Conservation (phyloP, 257 asterid genomes). For the Solanum commersonii region DNA sequence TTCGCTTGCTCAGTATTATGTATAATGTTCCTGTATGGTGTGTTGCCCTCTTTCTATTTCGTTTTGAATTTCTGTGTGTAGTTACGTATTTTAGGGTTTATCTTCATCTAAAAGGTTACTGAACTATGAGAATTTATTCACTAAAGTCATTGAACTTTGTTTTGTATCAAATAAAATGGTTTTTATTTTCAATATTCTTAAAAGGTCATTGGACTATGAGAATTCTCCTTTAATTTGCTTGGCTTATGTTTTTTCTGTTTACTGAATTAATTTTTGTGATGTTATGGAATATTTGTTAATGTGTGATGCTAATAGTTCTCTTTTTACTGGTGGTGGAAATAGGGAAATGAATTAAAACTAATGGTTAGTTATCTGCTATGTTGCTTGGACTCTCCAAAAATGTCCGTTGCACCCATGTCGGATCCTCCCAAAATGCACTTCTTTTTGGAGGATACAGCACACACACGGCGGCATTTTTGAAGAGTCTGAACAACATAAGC, state of each 20-base stretch:
- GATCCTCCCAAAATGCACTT: not conserved
- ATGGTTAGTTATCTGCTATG: not conserved
- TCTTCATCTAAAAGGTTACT: not conserved
- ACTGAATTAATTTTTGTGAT: not conserved
- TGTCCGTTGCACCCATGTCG: not conserved
- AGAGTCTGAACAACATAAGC: not conserved
- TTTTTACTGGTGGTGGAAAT: not conserved
- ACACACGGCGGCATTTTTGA: not conserved
- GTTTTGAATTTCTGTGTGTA: not conserved
- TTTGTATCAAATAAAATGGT: not conserved
- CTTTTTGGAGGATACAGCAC: not conserved
- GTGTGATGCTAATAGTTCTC: not conserved
- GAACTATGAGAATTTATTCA: not conserved
- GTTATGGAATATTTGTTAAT: not conserved
- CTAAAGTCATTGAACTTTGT: too few species aligned
- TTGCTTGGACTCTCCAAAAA: not conserved
- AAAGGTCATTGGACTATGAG: not conserved
- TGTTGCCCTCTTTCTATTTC: not conserved
- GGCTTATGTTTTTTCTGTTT: not conserved
- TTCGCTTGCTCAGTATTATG: not conserved
- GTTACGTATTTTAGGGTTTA: not conserved
- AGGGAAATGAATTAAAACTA: not conserved
- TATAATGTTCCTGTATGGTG: not conserved
- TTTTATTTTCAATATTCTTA: not conserved
- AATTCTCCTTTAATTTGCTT: not conserved